Base-by-base conservation (phyloP, 495 filamentous ascomycete species). In the Aspergillus wentii region DNA sequence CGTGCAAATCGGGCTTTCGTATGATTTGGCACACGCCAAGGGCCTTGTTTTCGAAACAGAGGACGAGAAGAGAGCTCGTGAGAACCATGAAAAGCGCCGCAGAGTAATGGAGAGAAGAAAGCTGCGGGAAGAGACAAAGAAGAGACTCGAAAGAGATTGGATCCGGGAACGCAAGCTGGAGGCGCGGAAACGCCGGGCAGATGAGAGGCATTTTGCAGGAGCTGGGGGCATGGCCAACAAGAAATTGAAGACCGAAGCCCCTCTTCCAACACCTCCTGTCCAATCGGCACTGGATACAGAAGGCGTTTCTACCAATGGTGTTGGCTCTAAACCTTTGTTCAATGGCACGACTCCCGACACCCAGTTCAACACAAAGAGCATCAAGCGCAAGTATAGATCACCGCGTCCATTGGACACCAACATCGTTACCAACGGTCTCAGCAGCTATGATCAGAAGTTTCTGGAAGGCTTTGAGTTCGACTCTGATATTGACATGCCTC, bases 21-120 rank as follows among this genome's bases (percentile, higher is more conserved):
- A 94, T 40, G 90, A 95, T 51, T 61, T 91, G 8, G 87, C 89
- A 3, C 86, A 94, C 51, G 81, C 79, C 23, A 90, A 89, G 56
- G 84, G 82, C 13, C 72, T 81, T 15, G 66, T 82, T 16, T 57
- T 68, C 19, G 82, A 88, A 46, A 79, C 78, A 4, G 66, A 80
- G n/a, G 66, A 74, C 37, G 82, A 88, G 50, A 81, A 79, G 56
- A 48, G 58, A 18, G 51, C 43, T 14, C 62, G 58, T 8, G 59
- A 76, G 33, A 61, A 67, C 29, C 59, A 59, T 4, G 62, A 72
- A 22, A 47, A 66, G 33, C 58, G 59, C 36, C 65, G 67, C 26
- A 69, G 68, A 41, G 71, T 65, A 1, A 59, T 49, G 1, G 65
- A 69, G 30, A 56, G 64, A 20, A 57, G 51, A 27, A 70, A 65